Conservation (phyloP, 202 grass and related monocot genomes). For the Carex arenaria region DNA sequence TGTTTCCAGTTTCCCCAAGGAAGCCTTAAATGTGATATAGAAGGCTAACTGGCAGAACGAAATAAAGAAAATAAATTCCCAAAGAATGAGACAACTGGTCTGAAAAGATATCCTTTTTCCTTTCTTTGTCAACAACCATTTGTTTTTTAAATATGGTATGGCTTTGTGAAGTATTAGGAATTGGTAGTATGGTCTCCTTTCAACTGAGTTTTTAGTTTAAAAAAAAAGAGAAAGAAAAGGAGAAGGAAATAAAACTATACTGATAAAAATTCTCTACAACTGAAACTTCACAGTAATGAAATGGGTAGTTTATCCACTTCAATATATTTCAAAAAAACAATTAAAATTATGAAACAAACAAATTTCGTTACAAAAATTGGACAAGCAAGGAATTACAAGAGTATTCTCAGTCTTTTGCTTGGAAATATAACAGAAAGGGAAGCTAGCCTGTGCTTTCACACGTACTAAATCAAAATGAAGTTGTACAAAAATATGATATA, state of each 20-base stretch:
- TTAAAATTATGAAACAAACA: not conserved
- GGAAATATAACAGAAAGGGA: not conserved
- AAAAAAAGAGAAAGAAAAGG: not conserved
- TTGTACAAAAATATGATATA: not conserved
- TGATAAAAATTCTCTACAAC: not conserved
- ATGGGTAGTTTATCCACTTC: not conserved
- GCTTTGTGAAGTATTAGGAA: too few species aligned
- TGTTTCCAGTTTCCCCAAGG: constrained; percentile 2
- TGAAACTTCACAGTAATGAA: not conserved
- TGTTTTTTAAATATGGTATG: too few species aligned
- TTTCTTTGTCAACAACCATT: not conserved
- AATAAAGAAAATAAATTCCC: not conserved
- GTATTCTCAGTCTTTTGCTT: not conserved
- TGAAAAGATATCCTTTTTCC: not conserved
- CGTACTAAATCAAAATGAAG: not conserved
- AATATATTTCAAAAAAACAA: not conserved
- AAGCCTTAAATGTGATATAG: not conserved
- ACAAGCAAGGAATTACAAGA: not conserved
- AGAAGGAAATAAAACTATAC: not conserved
- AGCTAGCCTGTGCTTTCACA: not conserved
- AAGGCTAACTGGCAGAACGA: not conserved
- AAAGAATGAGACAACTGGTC: not conserved
- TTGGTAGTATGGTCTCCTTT: too few species aligned
- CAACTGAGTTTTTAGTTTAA: too few species aligned
- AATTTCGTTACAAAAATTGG: not conserved